Conservation (phyloP, 768 basidiomycete genomes). For the Cystofilobasidium bisporidii region DNA sequence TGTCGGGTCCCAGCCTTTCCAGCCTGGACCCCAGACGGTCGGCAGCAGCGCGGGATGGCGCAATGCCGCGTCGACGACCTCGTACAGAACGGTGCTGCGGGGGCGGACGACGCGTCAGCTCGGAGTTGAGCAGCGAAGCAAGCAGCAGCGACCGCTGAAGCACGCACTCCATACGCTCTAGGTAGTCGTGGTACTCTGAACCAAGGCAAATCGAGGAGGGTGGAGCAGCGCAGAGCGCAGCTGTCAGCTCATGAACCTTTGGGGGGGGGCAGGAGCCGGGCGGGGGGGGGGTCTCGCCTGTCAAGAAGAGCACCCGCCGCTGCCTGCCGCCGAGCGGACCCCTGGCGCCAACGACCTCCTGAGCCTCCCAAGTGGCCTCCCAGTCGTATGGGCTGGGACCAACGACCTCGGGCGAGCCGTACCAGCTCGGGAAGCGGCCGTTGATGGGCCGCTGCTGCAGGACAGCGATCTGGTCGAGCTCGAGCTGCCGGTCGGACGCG, state of each 20-base stretch:
- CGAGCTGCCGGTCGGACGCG: neutral
- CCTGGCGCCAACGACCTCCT: neutral
- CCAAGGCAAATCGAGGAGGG: neutral
- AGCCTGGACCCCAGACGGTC: constrained; percentile 25
- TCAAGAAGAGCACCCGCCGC: constrained; percentile 23
- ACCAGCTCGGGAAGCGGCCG: constrained; percentile 27
- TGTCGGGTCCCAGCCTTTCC: constrained; percentile 21
- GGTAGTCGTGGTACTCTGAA: constrained; percentile 27
- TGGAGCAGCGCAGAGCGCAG: neutral
- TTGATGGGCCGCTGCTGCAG: constrained; percentile 6
- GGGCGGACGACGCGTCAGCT: neutral
- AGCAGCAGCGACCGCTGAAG: neutral
- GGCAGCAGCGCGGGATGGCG: constrained; percentile 22
- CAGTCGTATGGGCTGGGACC: constrained; percentile 25
- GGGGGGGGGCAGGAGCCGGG: neutral
- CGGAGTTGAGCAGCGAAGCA: neutral
- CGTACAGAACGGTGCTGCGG: constrained; percentile 23
- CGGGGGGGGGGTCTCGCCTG: no score
- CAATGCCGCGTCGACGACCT: constrained; percentile 26
- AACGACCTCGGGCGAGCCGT: constrained; percentile 20
- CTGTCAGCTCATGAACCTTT: neutral
- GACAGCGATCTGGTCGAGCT: neutral
- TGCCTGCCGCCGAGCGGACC: constrained; percentile 6
- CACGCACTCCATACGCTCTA: constrained; percentile 26
- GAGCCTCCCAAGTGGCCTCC: neutral